Evolutionary conservation across 2,329 filamentous ascomycete species (phyloP), one percentile per base, ranked within the genome.

Genomic region (Incumbomyces lentus): DNA sequence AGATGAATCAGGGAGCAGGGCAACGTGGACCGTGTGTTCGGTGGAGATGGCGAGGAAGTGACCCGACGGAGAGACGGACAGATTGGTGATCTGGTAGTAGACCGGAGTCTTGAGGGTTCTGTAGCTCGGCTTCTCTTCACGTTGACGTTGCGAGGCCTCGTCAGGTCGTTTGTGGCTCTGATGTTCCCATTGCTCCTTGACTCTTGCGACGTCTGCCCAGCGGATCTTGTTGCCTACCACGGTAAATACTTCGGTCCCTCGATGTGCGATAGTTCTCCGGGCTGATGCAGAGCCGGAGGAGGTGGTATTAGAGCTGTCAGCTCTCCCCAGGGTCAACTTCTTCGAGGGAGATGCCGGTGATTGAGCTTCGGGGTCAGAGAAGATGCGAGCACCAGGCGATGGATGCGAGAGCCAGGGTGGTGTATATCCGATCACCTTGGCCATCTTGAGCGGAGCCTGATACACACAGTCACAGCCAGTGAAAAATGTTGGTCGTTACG

Each of bases 221-320:
- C 89, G 77, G 51, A 98, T 84, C 64, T 96, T 86, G 57, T 84
- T 89, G 40, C 89, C 89, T 34, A 84, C 81, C 16, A 88, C 89
- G 11, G 87, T 81, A 61, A 96, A 96, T 8, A 96, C 71, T 59
- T 98, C 89, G 1, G 85, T 87, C 13, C 85, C 88, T 49, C 90
- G 75, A 41, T 78, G 79, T 8, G 88, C 89, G 58, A 96, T 82
- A 0, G 81, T 88, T 52, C 69, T 70, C 16, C 62, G 65, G 22
- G 22, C 22, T 5, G 22, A 26, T 26, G 22, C 22, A 1, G 76
- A 66, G 2, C 72, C 65, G n/a, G 53, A 52, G 26, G 54, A 56
- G 38, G 59, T 54, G 51, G 44, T 42, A 12, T 44, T 7, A 12
- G 48, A 16, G 17, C 54, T 59, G 59, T 22, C 26, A 39, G 60